Evolutionary conservation across 2,329 filamentous ascomycete species (phyloP).

Genomic region (Nannizziopsis barbatae): DNA sequence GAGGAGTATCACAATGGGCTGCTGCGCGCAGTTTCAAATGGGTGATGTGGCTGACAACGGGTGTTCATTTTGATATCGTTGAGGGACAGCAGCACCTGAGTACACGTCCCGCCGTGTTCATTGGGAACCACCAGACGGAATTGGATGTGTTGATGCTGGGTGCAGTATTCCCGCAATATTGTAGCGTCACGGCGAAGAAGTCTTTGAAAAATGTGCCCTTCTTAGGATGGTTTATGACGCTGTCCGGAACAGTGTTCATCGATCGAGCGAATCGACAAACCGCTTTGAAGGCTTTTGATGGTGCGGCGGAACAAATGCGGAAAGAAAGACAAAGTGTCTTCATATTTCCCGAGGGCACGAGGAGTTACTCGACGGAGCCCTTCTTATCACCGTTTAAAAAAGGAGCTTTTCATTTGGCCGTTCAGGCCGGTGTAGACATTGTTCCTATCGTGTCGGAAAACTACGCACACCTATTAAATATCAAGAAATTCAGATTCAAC

Average conservation of each 20-base stretch:
- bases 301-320: conserved; percentile 70
- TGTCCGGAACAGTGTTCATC: conserved; percentile 89
- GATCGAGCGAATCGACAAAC: conserved; percentile 75
- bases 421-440: conserved; percentile 87
- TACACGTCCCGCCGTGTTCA: conserved; percentile 73
- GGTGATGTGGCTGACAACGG: conserved; percentile 62
- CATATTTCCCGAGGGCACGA: conserved; percentile 65
- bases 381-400: conserved; percentile 94
- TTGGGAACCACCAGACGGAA: conserved; percentile 94
- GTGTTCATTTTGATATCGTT: conserved; percentile 62
- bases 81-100: conserved; percentile 55
- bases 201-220: conserved; percentile 68
- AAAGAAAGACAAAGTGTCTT: conserved; percentile 50
- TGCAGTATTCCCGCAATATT: conserved; percentile 78
- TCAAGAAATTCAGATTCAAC: conserved; percentile 54
- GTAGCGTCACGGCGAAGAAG: conserved; percentile 85
- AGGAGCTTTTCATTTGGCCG: conserved; percentile 89
- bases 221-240: conserved; percentile 85
- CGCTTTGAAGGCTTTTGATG: conserved; percentile 73
- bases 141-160: conserved; percentile 89
- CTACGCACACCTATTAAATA: conserved; percentile 61
- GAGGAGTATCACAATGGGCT: conserved; percentile 75
- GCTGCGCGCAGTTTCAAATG: conserved; percentile 69
- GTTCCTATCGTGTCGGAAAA: conserved; percentile 75
- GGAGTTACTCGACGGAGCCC: conserved; percentile 75